A percentile compares a stretch with the other conserved stretches of the same genome.
These are phyloP conservation scores for Cladophialophora yegresii DNA, from an alignment of 2,329 filamentous ascomycete species.

Conservation along the genomic window DNA sequence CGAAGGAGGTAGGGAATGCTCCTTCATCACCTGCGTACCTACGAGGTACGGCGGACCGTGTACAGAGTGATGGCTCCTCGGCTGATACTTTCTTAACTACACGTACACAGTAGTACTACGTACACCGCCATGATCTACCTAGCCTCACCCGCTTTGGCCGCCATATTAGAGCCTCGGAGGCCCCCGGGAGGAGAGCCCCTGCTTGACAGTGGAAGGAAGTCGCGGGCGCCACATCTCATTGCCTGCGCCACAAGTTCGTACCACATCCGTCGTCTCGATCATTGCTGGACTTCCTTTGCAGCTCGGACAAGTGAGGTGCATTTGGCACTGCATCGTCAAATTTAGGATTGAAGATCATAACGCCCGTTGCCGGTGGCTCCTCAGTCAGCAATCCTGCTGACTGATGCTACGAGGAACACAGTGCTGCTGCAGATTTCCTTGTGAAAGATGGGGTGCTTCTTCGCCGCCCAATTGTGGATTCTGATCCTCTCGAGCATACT, in stretches of 20 bases:
- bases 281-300: not conserved
- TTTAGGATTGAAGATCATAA: not conserved
- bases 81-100: not conserved
- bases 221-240: slow-evolving; percentile 15
- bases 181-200: not conserved
- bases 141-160: not conserved
- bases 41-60: not conserved
- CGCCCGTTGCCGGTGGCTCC: not conserved
- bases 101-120: not conserved
- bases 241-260: slow-evolving; percentile 25
- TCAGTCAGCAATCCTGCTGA: slow-evolving; percentile 1
- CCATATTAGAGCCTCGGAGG: not conserved
- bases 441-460: not conserved
- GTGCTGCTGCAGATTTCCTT: not conserved
- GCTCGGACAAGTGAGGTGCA: not conserved
- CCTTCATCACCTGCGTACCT: not conserved
- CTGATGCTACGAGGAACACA: not conserved
- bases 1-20: not conserved
- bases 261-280: not conserved
- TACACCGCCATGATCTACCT: not conserved
- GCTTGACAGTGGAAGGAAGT: not conserved
- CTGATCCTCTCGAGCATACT: slow-evolving; percentile 12
- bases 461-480: slow-evolving; percentile 31
- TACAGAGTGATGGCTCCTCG: not conserved
- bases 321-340: not conserved